These are phyloP conservation scores for Viridothelium virens DNA, from an alignment of 495 filamentous ascomycete genomes.

Conservation along the genomic window DNA sequence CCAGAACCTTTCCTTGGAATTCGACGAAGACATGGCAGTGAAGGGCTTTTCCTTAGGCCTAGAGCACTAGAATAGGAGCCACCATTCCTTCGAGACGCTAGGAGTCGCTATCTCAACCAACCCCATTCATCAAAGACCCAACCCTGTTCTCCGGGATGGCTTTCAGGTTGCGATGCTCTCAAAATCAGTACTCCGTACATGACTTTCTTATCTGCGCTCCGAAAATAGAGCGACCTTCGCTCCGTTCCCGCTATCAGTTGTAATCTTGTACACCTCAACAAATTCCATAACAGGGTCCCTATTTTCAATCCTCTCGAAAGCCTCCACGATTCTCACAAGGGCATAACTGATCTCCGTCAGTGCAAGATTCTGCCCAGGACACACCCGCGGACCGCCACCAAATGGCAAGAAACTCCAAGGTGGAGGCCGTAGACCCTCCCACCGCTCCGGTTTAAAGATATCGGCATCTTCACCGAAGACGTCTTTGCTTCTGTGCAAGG, in stretches of 20 bases:
- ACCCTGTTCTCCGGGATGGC: no score
- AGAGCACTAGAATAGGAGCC: no score
- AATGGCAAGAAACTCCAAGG: conserved; percentile 38
- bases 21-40: neutral
- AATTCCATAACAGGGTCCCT: conserved; percentile 15
- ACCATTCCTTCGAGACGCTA: no score
- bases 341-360: conserved; percentile 34
- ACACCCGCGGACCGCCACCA: conserved; percentile 37
- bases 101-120: no score
- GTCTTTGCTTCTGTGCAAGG: conserved; percentile 32
- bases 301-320: conserved; percentile 42
- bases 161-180: no score
- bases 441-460: conserved; percentile 34
- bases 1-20: neutral
- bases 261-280: neutral
- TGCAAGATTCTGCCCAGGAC: conserved; percentile 32
- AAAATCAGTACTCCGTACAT: no score
- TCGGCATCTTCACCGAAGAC: conserved; percentile 32
- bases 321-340: conserved; percentile 30
- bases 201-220: no score
- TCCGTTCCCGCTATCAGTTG: neutral
- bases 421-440: conserved; percentile 21
- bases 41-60: no score
- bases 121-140: no score
- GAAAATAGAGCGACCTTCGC: neutral